These are phyloP conservation scores for Platismatia glauca DNA, from an alignment of 495 filamentous ascomycete species.

Conservation along the genomic window DNA sequence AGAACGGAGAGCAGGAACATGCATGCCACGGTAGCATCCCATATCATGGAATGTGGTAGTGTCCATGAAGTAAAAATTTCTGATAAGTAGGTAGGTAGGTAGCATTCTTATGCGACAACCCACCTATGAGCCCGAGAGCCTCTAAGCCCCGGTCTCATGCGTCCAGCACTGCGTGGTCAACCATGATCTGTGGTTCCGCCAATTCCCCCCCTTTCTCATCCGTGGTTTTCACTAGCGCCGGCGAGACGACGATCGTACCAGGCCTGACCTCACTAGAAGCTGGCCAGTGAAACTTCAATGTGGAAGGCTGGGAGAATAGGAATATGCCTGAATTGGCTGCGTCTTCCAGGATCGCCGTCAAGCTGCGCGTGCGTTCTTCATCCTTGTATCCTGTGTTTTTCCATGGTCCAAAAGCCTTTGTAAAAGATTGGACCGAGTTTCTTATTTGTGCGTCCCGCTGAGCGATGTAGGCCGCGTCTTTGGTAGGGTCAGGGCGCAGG, in stretches of 20 bases:
- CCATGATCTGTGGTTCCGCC: background rate
- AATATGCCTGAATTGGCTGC: slow-evolving; percentile 19
- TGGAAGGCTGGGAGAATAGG: slow-evolving; percentile 19
- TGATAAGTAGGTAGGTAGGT: too few relatives aligned
- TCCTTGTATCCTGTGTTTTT: slow-evolving; percentile 8
- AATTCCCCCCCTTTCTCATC: slow-evolving; percentile 13
- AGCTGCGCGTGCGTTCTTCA: slow-evolving; percentile 13
- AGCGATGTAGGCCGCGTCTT: slow-evolving; percentile 14
- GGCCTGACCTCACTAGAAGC: background rate
- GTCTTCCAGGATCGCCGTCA: slow-evolving; percentile 17
- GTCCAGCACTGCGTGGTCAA: background rate
- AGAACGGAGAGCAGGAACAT: too few relatives aligned
- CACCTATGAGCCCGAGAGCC: background rate
- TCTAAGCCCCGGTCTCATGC: background rate
- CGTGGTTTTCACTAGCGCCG: slow-evolving; percentile 17
- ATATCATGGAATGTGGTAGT: too few relatives aligned
- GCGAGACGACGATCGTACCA: slow-evolving; percentile 9
- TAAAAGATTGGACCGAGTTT: background rate
- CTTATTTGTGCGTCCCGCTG: slow-evolving; percentile 15
- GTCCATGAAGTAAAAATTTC: too few relatives aligned
- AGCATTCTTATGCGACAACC: background rate
- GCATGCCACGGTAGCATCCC: too few relatives aligned
- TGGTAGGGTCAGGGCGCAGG: slow-evolving; percentile 4
- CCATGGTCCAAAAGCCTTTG: slow-evolving; percentile 21
- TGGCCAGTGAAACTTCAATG: slow-evolving; percentile 18